Evolutionary conservation across 345 rosid genomes (phyloP), one percentile per base, ranked within the genome.

Genomic region (Linum trigynum): DNA sequence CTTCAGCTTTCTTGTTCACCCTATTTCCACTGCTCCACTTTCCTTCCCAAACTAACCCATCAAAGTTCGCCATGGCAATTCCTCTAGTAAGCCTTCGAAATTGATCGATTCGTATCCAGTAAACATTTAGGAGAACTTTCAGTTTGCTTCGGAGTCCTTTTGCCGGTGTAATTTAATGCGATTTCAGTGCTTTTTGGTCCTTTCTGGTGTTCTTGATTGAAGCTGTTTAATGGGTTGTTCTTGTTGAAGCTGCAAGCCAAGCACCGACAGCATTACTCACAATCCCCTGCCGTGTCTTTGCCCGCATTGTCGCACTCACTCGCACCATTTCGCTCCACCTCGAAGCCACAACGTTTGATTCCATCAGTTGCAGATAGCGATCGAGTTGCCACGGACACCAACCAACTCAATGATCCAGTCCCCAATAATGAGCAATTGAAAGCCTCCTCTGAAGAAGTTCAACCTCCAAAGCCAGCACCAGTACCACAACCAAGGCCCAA

Each of bases 301-400:
- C 65, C 61, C 11, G 65, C 76, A 39, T 62, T 71, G 7, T 12
- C 71, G 38, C 64, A 55, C n/a, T 67, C 81, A 37, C 69, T 39
- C 35, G 63, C 71, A 40, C 55, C 42, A 59, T 48, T 45, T 67
- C 59, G 67, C 56, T 63, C 53, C 14, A 9, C 53, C 53, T 48
- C 73, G 32, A 62, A 62, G 66, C 61, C 66, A 50, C 45, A 17
- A 11, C 8, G 66, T 15, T 5, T 63, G 12, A 71, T 75, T 69
- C 76, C 76, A 73, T 72, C 78, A 38, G 78, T 73, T 41, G 78
- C 74, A 5, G 83, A 84, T 55, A 82, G 81, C 10, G 74, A 80
- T 39, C 76, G 58, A 39, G 59, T 85, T 67, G 76, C 73, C 43
- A 43, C 72, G 0, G 69, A 72, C 9, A 59, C 75, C 36, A 40